phyloP scores from a whole-genome alignment of 2,329 filamentous ascomycete genomes.

The Cladorrhinum sp. region DNA sequence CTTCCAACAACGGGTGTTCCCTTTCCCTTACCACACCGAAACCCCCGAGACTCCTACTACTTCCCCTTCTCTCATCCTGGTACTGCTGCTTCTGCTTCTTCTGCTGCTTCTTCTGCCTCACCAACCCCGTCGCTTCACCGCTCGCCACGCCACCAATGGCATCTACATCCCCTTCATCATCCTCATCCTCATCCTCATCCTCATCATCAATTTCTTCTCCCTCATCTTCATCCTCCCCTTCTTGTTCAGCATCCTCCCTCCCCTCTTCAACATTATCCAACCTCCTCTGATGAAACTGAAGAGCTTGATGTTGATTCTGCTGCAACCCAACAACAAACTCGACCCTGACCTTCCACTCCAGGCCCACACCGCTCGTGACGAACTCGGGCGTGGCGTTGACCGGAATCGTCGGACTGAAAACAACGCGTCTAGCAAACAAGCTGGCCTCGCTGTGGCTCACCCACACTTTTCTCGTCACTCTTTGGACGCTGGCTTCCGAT shows the following conservation, averaged over 20 bases:
- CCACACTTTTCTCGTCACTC: constrained; percentile 81
- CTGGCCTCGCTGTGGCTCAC: constrained; percentile 77
- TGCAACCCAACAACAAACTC: constrained; percentile 83
- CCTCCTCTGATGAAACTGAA: constrained; percentile 21
- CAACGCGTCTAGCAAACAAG: constrained; percentile 72
- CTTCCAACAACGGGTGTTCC: constrained; percentile 64
- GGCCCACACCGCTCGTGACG: constrained; percentile 78
- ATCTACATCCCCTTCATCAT: constrained; percentile 2
- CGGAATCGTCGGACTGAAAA: constrained; percentile 82
- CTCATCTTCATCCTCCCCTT: constrained; percentile 35
- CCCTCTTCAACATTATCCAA: constrained; percentile 12
- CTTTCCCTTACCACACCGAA: not conserved
- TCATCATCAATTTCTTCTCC: constrained; percentile 29
- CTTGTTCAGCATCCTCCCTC: constrained; percentile 21
- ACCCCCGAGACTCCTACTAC: constrained; percentile 8
- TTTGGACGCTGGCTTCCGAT: constrained; percentile 78
- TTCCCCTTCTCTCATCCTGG: constrained; percentile 5
- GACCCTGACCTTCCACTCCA: constrained; percentile 85
- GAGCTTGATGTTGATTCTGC: constrained; percentile 7
- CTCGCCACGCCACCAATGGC: constrained; percentile 9
- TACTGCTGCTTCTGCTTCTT: constrained; percentile 32
- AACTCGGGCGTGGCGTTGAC: constrained; percentile 84
- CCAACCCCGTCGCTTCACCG: constrained; percentile 25
- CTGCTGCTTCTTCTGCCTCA: not conserved
- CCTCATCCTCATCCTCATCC: constrained; percentile 27